Conservation (phyloP, 768 basidiomycete species). For the Pleurotus tuoliensis region DNA sequence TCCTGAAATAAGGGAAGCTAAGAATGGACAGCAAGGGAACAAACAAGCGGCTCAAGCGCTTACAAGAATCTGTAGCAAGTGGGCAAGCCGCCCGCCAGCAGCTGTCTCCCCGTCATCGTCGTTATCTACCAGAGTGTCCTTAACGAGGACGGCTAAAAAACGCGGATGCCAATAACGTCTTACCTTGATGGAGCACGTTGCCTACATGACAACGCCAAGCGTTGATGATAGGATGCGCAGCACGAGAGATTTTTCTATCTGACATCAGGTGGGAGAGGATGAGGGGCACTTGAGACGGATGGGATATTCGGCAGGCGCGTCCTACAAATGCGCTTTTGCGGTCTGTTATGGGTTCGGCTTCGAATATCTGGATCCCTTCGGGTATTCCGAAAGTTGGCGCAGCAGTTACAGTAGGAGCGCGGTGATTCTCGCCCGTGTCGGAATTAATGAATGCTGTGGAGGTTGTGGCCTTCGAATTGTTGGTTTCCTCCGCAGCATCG, state of each 20-base stretch:
- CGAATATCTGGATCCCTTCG: slow-evolving; percentile 59
- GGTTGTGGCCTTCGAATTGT: slow-evolving; percentile 12
- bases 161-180: slow-evolving; percentile 7
- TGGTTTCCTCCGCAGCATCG: slow-evolving; percentile 40
- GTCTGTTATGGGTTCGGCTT: slow-evolving; percentile 80
- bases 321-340: slow-evolving; percentile 86
- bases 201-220: slow-evolving; percentile 78
- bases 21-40: not conserved
- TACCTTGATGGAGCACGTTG: slow-evolving; percentile 71
- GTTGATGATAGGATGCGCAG: slow-evolving; percentile 76
- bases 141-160: not conserved
- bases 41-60: slow-evolving; percentile 14
- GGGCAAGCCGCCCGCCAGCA: slow-evolving; percentile 86
- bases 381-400: slow-evolving; percentile 36
- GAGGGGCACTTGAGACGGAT: slow-evolving; percentile 69
- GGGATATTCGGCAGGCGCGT: slow-evolving; percentile 73
- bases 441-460: slow-evolving; percentile 4
- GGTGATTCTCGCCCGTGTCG: slow-evolving; percentile 9
- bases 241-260: slow-evolving; percentile 69
- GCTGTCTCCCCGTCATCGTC: slow-evolving; percentile 95
- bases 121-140: slow-evolving; percentile 56
- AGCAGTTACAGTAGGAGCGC: slow-evolving; percentile 11
- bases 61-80: slow-evolving; percentile 86
- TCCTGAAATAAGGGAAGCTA: slow-evolving; percentile 41
- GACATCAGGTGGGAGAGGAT: slow-evolving; percentile 65